phyloP scores from a whole-genome alignment of 1,284 basidiomycete genomes.

The Crepidotus sp. region DNA sequence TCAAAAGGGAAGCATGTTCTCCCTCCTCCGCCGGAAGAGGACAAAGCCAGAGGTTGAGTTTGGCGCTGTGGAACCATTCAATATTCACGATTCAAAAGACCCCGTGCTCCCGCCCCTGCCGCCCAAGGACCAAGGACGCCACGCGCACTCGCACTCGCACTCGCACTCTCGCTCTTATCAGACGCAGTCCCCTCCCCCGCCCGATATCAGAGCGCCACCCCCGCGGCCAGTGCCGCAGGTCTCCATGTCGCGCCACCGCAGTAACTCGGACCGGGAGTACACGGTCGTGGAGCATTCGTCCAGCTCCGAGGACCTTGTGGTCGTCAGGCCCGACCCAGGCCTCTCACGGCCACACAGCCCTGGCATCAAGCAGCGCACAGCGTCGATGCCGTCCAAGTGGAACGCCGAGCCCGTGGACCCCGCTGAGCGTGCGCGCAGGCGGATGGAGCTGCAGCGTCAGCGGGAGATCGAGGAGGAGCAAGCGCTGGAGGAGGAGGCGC shows the following conservation, averaged over 20 bases:
- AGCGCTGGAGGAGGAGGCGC: slow-evolving; percentile 38
- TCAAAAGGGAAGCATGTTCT: slow-evolving; percentile 21
- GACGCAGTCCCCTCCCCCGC: slow-evolving; percentile 4
- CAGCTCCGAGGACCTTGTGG: slow-evolving; percentile 19
- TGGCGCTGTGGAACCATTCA: slow-evolving; percentile 21
- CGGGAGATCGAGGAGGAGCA: slow-evolving; percentile 41
- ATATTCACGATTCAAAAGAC: slow-evolving; percentile 18
- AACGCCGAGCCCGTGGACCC: slow-evolving; percentile 30
- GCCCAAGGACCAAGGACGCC: slow-evolving; percentile 29
- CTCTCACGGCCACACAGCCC: slow-evolving; percentile 6
- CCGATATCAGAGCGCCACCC: not conserved
- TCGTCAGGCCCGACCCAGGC: slow-evolving; percentile 7
- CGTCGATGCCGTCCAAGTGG: slow-evolving; percentile 33
- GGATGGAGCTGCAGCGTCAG: slow-evolving; percentile 32
- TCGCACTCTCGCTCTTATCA: slow-evolving; percentile 13
- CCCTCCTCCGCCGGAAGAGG: slow-evolving; percentile 26
- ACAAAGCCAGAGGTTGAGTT: slow-evolving; percentile 15
- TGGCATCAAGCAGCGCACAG: slow-evolving; percentile 20
- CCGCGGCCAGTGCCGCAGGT: slow-evolving; percentile 10
- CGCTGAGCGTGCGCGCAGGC: slow-evolving; percentile 34
- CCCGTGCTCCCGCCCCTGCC: slow-evolving; percentile 28
- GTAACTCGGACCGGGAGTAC: slow-evolving; percentile 18
- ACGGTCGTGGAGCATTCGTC: slow-evolving; percentile 14
- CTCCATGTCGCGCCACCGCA: slow-evolving; percentile 14
- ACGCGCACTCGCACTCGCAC: too few relatives aligned